These are phyloP conservation scores for Trichophyton benhamiae DNA, from an alignment of 2,329 filamentous ascomycete species.

Conservation along the genomic window DNA sequence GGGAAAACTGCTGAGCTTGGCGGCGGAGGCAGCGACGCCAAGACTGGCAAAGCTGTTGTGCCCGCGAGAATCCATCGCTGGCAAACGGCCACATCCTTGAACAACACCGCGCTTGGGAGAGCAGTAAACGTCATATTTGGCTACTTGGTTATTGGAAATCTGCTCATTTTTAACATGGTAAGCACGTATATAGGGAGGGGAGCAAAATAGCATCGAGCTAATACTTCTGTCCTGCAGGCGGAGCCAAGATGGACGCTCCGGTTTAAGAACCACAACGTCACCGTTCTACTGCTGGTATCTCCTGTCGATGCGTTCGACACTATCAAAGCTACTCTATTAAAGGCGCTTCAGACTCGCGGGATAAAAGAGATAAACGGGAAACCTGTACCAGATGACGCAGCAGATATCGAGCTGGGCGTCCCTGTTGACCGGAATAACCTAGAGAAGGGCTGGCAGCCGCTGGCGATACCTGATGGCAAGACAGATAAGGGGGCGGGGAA, in stretches of 20 bases:
- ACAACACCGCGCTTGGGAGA: not conserved
- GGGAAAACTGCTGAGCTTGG: not conserved
- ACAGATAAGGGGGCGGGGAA: constrained; percentile 18
- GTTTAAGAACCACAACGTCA: constrained; percentile 61
- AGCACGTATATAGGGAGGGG: not conserved
- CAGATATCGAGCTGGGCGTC: constrained; percentile 37
- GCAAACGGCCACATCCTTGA: too few species aligned
- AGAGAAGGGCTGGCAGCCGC: constrained; percentile 38
- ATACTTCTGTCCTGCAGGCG: constrained; percentile 4
- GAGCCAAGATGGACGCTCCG: constrained; percentile 52
- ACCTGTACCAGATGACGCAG: constrained; percentile 26
- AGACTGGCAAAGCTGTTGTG: not conserved
- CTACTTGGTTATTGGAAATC: not conserved
- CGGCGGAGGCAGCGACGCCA: not conserved
- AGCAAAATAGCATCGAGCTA: not conserved
- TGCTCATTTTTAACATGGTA: not conserved
- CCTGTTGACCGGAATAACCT: constrained; percentile 37
- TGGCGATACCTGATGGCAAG: constrained; percentile 25
- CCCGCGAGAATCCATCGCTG: too few species aligned
- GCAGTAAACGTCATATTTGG: not conserved
- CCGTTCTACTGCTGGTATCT: constrained; percentile 55
- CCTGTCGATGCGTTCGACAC: constrained; percentile 44
- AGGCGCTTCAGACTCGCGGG: constrained; percentile 39
- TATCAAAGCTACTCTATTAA: constrained; percentile 48
- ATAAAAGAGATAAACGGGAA: constrained; percentile 29